Evolutionary conservation across 164 flowering plant species (phyloP), one percentile per base, ranked within the genome.

Genomic region (Umbellularia californica): DNA sequence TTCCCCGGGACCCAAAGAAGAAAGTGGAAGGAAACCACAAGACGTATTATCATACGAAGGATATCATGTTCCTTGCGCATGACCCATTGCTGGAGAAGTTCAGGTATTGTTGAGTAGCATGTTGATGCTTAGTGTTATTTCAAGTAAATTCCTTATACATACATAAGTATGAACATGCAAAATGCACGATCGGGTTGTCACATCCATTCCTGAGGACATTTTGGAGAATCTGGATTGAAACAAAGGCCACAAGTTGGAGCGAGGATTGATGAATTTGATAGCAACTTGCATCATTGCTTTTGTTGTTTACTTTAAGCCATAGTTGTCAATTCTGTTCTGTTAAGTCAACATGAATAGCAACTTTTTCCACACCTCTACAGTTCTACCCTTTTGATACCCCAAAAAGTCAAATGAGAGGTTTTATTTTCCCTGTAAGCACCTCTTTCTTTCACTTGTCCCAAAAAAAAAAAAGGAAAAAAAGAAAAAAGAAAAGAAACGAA

Each of bases 1-100:
- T 86, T 65, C 98, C 99, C 0, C 84, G 97, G 77, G 98, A 89
- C 55, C 98, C 98, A 24, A 95, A 91, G 87, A 95, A 91, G 88
- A 93, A 93, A 85, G 75, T 88, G 24, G 88, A 88, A 74, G 99
- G 99, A 75, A 92, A 85, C 74, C 94, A 95, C 81, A 97, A 92
- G 58, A 91, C 98, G 2, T 95, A 95, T 72, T 93, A 95, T 80
- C 94, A 89, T 74, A 70, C 79, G 75, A 95, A 95, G 87, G 99
- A 95, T 76, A 80, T 93, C 66, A 51, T 80, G 68, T 92, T 89
- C 78, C 82, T 93, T 75, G 87, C 82, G 12, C 94, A 93, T 68
- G 98, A 93, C 6, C 95, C 97, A 0, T 65, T 95, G 15, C 81
- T 92, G 2, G 92, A 90, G 79, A 86, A 74, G 68, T 85, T 88